Percentiles rank a stretch among this genome's conserved stretches.
Conservation (phyloP, 2,329 filamentous ascomycete species). For the Talaromyces sp. region DNA sequence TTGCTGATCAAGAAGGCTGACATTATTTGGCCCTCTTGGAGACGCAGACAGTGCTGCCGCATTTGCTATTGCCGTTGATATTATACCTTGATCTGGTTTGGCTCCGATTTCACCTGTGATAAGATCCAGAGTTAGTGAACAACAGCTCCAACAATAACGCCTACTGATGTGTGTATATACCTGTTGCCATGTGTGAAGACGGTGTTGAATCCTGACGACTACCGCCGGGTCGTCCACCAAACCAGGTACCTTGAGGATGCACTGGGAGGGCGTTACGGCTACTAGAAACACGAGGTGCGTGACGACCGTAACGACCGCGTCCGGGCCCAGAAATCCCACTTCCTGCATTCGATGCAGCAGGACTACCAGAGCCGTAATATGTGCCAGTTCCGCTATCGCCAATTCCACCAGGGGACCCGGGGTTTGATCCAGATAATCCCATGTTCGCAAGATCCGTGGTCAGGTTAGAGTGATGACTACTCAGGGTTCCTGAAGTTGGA, state of each 20-base stretch:
- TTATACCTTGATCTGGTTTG: conserved; percentile 68
- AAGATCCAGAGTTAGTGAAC: conserved; percentile 27
- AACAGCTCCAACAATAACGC: neutral
- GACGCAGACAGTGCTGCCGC: conserved; percentile 66
- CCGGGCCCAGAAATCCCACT: conserved; percentile 81
- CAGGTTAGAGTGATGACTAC: conserved; percentile 56
- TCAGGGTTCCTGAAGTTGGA: conserved; percentile 74
- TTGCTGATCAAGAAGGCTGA: conserved; percentile 72
- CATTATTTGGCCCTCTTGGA: conserved; percentile 68
- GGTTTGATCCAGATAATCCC: conserved; percentile 52
- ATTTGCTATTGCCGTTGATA: conserved; percentile 86
- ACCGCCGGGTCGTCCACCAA: conserved; percentile 48
- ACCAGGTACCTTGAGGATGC: conserved; percentile 57
- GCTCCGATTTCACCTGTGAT: conserved; percentile 35
- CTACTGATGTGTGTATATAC: conserved; percentile 24
- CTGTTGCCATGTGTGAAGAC: conserved; percentile 40
- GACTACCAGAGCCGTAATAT: conserved; percentile 56
- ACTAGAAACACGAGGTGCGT: conserved; percentile 45
- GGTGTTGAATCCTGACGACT: conserved; percentile 47
- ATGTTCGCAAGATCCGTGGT: conserved; percentile 64
- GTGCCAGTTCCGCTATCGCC: conserved; percentile 49
- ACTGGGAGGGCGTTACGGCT: conserved; percentile 58
- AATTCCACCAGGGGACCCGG: conserved; percentile 43
- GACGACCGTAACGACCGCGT: conserved; percentile 75
- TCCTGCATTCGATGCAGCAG: conserved; percentile 51